Conservation (phyloP, 345 rosid genomes). For the Raphanus raphanistrum region DNA sequence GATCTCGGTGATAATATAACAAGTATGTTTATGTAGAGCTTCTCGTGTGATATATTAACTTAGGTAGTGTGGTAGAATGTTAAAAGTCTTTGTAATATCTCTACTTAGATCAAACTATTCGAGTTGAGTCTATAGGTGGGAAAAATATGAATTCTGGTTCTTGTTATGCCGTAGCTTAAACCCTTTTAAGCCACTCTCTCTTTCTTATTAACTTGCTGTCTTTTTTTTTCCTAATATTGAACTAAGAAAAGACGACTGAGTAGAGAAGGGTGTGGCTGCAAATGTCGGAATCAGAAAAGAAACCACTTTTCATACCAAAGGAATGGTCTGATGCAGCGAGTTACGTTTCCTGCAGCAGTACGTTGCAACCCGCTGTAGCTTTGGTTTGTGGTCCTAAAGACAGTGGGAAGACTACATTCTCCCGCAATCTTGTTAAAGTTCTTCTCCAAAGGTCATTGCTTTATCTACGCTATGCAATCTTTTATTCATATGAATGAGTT, state of each 20-base stretch:
- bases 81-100: too few species aligned
- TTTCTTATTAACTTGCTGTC: too few species aligned
- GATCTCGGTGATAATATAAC: neutral
- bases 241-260: too few species aligned
- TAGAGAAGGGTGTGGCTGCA: conserved; percentile 1
- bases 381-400: conserved; percentile 80
- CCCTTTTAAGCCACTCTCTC: too few species aligned
- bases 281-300: conserved; percentile 42
- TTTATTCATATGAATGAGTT: neutral
- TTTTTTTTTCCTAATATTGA: too few species aligned
- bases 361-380: conserved; percentile 53
- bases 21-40: neutral
- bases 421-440: conserved; percentile 70
- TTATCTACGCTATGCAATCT: neutral
- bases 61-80: too few species aligned
- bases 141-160: too few species aligned
- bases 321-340: conserved; percentile 77
- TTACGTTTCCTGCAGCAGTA: conserved; percentile 46
- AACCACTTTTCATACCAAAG: conserved; percentile 53
- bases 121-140: too few species aligned
- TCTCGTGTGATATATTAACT: neutral
- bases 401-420: conserved; percentile 86
- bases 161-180: too few species aligned
- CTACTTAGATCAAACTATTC: too few species aligned
- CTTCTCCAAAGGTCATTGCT: conserved; percentile 63